Evolutionary conservation across 257 asterid species (phyloP).

Genomic region (Dorcoceras hygrometricum): DNA sequence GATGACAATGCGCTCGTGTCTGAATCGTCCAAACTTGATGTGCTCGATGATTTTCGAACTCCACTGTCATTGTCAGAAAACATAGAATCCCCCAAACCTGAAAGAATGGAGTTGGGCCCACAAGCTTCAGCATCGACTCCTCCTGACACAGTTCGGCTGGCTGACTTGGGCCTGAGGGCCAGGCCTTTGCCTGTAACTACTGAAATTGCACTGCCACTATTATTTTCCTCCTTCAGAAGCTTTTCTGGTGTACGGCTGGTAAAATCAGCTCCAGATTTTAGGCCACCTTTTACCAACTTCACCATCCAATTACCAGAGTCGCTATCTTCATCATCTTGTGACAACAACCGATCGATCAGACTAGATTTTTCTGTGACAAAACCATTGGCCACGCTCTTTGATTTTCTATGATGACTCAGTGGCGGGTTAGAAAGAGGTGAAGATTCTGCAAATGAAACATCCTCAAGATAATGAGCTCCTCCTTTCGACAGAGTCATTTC

Average conservation of each 20-base stretch:
- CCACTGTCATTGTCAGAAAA: conserved; percentile 35
- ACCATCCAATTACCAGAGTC: conserved; percentile 43
- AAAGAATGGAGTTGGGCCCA: conserved; percentile 33
- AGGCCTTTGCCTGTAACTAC: conserved; percentile 42
- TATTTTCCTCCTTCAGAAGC: conserved; percentile 61
- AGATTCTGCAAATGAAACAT: conserved; percentile 40
- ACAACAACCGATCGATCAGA: conserved; percentile 27
- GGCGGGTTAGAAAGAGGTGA: conserved; percentile 42
- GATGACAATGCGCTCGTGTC: conserved; percentile 52
- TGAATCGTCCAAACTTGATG: conserved; percentile 69
- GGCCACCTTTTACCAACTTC: conserved; percentile 50
- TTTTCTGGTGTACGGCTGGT: conserved; percentile 49
- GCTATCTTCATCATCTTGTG: conserved; percentile 37
- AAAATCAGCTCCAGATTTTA: conserved; percentile 57
- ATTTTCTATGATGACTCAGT: conserved; percentile 61
- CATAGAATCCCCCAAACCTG: conserved; percentile 49
- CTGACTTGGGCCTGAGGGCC: conserved; percentile 67
- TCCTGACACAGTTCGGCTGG: background rate
- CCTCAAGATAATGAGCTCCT: conserved; percentile 47
- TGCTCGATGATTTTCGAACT: conserved; percentile 68
- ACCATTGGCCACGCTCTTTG: conserved; percentile 60
- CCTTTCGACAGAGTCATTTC: conserved; percentile 62
- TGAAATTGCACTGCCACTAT: conserved; percentile 39
- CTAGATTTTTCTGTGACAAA: conserved; percentile 43
- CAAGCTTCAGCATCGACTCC: conserved; percentile 38